Percentiles rank a stretch among this genome's conserved stretches.
phyloP scores from a whole-genome alignment of 176 grass and related monocot genomes.

The Tuctoria greenei region DNA sequence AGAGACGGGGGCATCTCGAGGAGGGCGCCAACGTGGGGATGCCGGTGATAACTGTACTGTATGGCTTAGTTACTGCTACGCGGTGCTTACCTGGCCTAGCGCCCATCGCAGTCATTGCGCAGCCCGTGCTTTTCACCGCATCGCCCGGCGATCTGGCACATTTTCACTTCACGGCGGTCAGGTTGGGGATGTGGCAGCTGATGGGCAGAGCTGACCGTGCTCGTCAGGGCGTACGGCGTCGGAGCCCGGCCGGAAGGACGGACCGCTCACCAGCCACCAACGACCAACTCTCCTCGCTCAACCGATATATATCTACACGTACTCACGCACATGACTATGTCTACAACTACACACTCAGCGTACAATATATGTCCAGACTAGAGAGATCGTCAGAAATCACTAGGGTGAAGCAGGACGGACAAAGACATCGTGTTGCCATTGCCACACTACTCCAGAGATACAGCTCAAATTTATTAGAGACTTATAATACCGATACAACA shows the following conservation, averaged over 20 bases:
- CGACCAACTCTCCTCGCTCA: no score
- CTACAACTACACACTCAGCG: no score
- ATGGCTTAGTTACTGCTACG: not conserved
- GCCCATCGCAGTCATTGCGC: constrained; percentile 1
- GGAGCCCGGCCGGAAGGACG: constrained; percentile 1
- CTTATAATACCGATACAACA: no score
- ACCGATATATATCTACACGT: no score
- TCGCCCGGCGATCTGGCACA: not conserved
- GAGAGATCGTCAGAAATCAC: no score
- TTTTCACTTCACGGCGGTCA: not conserved
- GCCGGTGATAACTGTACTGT: not conserved
- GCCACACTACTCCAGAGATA: no score
- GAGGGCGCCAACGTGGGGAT: constrained; percentile 12
- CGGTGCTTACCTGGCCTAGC: not conserved
- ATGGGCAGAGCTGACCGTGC: not conserved
- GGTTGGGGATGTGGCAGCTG: not conserved
- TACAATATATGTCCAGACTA: no score
- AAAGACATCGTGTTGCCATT: no score
- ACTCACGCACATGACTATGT: no score
- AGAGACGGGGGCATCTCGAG: constrained; percentile 41
- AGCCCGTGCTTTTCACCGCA: constrained; percentile 13
- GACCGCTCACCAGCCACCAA: not conserved
- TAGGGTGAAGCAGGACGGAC: no score
- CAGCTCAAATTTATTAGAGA: no score
- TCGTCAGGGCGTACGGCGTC: not conserved